phyloP scores from a whole-genome alignment of 805 yeast species.

The Wickerhamiella qilinensis region DNA sequence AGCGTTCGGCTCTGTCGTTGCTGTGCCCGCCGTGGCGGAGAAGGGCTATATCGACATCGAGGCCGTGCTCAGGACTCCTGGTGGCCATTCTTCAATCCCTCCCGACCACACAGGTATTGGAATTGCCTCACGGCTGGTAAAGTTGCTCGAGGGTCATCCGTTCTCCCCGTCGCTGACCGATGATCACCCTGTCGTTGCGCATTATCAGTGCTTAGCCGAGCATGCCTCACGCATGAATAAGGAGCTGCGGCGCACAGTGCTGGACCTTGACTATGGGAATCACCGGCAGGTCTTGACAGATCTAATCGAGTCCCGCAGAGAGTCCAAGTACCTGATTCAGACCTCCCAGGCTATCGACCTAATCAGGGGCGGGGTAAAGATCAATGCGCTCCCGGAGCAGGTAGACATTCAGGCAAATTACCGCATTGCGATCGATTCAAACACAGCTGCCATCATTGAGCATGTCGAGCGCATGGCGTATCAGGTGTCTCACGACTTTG shows the following conservation, averaged over 20 bases:
- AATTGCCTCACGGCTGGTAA: conserved; percentile 42
- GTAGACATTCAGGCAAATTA: conserved; percentile 42
- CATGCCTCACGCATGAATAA: conserved; percentile 9
- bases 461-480: conserved; percentile 21
- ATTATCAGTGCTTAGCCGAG: conserved; percentile 51
- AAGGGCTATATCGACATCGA: conserved; percentile 40
- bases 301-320: conserved; percentile 4
- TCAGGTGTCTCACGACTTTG: conserved; percentile 30
- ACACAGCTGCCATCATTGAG: conserved; percentile 28
- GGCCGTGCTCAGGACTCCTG: conserved; percentile 41
- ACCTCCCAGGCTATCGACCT: conserved; percentile 59
- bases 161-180: conserved; percentile 47
- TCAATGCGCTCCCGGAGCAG: conserved; percentile 62
- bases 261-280: conserved; percentile 10
- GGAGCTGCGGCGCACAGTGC: conserved; percentile 9
- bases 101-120: conserved; percentile 77
- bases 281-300: background rate
- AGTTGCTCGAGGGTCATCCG: conserved; percentile 40
- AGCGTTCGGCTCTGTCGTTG: conserved; percentile 32
- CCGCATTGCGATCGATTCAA: conserved; percentile 44
- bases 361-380: conserved; percentile 55
- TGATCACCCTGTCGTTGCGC: no score
- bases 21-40: conserved; percentile 43
- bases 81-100: conserved; percentile 74
- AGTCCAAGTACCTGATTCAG: conserved; percentile 28